phyloP scores from a whole-genome alignment of 78 protist genomes.

The Bigelowiella natans region DNA sequence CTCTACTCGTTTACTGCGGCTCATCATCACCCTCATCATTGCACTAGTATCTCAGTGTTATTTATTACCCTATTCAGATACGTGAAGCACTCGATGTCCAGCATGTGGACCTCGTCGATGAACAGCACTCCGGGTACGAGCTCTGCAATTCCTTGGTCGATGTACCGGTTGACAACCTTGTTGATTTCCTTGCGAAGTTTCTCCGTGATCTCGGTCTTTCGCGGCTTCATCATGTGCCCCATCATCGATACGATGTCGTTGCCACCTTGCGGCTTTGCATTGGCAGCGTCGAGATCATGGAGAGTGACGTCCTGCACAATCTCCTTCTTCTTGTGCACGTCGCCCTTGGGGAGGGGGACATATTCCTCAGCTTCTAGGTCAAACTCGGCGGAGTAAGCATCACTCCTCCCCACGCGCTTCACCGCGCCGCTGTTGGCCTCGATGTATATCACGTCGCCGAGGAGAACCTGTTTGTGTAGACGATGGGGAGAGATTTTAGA shows the following conservation, averaged over 20 bases:
- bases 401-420: conserved; percentile 86
- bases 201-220: conserved; percentile 99
- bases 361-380: conserved; percentile 92
- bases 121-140: conserved; percentile 99
- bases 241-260: conserved; percentile 92
- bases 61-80: conserved; percentile 90
- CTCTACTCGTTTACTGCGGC: too few species aligned
- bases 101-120: conserved; percentile 99
- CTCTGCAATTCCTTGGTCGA: conserved; percentile 99
- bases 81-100: conserved; percentile 99
- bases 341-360: conserved; percentile 94
- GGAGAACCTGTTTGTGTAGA: not conserved
- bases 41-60: too few species aligned
- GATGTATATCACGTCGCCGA: conserved; percentile 35
- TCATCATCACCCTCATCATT: too few species aligned
- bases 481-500: too few species aligned
- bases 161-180: conserved; percentile 94
- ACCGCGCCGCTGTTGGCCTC: conserved; percentile 40
- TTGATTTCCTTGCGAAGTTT: conserved; percentile 95
- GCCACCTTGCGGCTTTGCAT: conserved; percentile 71
- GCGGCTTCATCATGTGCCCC: conserved; percentile 82
- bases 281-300: conserved; percentile 89
- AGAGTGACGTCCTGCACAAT: conserved; percentile 94
- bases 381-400: conserved; percentile 83
- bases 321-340: conserved; percentile 41